A percentile compares a stretch with the other conserved stretches of the same genome.
Evolutionary conservation across 495 filamentous ascomycete genomes (phyloP).

Genomic region (Lichina pygmaea): DNA sequence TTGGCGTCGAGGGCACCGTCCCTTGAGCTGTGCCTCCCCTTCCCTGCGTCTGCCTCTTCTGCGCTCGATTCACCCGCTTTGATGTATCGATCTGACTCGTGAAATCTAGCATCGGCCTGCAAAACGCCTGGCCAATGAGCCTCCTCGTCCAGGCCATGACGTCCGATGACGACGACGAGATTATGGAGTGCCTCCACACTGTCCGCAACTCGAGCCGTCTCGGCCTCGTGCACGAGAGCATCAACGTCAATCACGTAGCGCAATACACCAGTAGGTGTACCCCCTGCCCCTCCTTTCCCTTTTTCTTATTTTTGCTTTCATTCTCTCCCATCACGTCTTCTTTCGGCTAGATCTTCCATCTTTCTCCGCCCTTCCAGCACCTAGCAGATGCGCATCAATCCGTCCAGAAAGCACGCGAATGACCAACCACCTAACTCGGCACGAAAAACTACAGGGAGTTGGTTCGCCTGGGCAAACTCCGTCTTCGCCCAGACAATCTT

Average conservation of each 20-base stretch:
- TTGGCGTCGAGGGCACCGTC: slow-evolving; percentile 4
- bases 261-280: slow-evolving; percentile 48
- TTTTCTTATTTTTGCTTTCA: background rate
- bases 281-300: background rate
- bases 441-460: slow-evolving; percentile 30
- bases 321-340: background rate
- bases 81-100: slow-evolving; percentile 17
- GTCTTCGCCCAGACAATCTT: slow-evolving; percentile 88
- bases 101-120: slow-evolving; percentile 29
- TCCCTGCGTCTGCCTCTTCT: background rate
- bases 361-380: background rate
- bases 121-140: slow-evolving; percentile 95
- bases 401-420: background rate
- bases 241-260: slow-evolving; percentile 48
- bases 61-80: slow-evolving; percentile 1
- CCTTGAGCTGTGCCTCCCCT: slow-evolving; percentile 5
- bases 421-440: background rate
- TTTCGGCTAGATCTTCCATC: background rate
- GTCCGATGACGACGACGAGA: slow-evolving; percentile 65
- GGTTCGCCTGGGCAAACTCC: slow-evolving; percentile 97
- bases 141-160: slow-evolving; percentile 78
- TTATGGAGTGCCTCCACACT: slow-evolving; percentile 35
- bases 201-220: slow-evolving; percentile 47
- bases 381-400: background rate
- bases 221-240: slow-evolving; percentile 75